Conservation (phyloP, 495 filamentous ascomycete genomes). For the Penicillium alfredii region DNA sequence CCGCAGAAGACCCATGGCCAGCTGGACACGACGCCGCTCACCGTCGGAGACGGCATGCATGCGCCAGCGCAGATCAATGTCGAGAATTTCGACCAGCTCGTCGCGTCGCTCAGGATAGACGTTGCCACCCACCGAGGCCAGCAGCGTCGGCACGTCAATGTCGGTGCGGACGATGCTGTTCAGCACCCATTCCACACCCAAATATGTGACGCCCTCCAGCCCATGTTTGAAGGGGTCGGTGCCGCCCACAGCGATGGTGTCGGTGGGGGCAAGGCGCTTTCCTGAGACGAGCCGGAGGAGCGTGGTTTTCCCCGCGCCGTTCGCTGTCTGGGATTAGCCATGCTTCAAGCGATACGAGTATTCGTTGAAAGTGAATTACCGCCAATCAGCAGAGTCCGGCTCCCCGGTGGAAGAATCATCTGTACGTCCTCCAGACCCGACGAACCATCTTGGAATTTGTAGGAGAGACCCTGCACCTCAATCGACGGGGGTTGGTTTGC, state of each 20-base stretch:
- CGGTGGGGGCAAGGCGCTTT: conserved; percentile 77
- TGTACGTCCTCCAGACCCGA: conserved; percentile 63
- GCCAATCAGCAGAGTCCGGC: conserved; percentile 88
- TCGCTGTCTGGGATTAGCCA: conserved; percentile 48
- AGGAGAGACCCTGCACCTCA: conserved; percentile 68
- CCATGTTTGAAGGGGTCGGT: conserved; percentile 86
- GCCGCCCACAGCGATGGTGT: conserved; percentile 66
- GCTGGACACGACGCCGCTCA: conserved; percentile 83
- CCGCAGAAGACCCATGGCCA: conserved; percentile 92
- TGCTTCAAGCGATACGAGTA: too few relatives aligned
- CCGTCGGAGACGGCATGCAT: conserved; percentile 95
- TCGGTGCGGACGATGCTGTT: conserved; percentile 94
- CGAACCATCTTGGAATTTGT: conserved; percentile 78
- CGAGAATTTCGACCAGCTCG: conserved; percentile 79
- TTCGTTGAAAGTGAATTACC: too few relatives aligned
- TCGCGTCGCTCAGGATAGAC: conserved; percentile 73
- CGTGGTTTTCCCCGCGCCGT: conserved; percentile 96
- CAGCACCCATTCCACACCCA: conserved; percentile 97
- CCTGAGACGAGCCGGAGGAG: conserved; percentile 86
- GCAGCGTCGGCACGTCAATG: conserved; percentile 81
- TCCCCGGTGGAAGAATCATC: conserved; percentile 71
- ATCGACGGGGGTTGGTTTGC: conserved; percentile 46
- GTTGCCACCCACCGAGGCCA: conserved; percentile 80
- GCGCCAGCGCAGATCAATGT: conserved; percentile 86
- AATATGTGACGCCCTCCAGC: conserved; percentile 90